Percentiles rank a stretch among this genome's conserved stretches.
phyloP scores from a whole-genome alignment of 23 red algal species.

The Gracilaria caudata region DNA sequence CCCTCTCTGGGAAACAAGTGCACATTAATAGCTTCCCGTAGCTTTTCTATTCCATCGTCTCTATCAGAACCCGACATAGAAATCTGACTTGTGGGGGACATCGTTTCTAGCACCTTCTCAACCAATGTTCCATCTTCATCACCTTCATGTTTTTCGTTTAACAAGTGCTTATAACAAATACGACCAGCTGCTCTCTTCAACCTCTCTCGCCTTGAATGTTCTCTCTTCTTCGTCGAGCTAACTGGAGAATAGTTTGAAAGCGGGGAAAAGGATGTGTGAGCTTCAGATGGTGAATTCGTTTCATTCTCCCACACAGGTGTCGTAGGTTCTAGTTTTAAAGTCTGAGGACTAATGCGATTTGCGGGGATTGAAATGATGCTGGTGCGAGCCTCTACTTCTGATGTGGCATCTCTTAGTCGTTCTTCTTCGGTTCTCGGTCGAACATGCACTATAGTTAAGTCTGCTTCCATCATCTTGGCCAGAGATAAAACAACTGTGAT shows the following conservation, averaged over 20 bases:
- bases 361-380: too few relatives aligned
- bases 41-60: not conserved
- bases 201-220: slow-evolving; percentile 18
- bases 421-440: slow-evolving; percentile 22
- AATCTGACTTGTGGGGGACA: not conserved
- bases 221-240: not conserved
- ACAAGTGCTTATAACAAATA: not conserved
- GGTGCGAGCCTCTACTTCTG: not conserved
- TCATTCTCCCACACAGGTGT: not conserved
- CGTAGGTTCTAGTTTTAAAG: not conserved
- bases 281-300: not conserved
- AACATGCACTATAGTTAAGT: slow-evolving; percentile 19
- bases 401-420: slow-evolving; percentile 12
- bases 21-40: not conserved
- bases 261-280: not conserved
- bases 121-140: not conserved
- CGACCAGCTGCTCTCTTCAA: slow-evolving; percentile 1
- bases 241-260: not conserved
- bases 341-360: not conserved
- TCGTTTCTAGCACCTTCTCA: not conserved
- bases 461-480: slow-evolving; percentile 31
- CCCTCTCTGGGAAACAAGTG: not conserved
- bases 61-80: not conserved
- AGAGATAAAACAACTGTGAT: not conserved
- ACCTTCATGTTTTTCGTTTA: not conserved